Evolutionary conservation across 2,329 filamentous ascomycete species (phyloP).

Genomic region (Cyclaneusma minus): DNA sequence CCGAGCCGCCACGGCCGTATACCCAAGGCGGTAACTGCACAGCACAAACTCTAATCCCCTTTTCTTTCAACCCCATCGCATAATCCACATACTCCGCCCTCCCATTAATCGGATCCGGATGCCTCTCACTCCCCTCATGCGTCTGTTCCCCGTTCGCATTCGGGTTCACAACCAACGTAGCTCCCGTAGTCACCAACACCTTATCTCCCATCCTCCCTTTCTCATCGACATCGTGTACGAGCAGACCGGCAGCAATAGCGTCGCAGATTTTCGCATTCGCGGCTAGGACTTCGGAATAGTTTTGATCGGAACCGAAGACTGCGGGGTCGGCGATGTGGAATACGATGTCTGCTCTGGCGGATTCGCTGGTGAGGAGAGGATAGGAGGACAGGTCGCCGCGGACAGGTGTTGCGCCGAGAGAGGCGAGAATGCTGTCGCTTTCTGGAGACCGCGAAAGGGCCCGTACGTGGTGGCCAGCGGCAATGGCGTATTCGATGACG

Average conservation of each 20-base stretch:
- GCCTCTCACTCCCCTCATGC: constrained; percentile 12
- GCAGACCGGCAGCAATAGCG: constrained; percentile 22
- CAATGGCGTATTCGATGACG: constrained; percentile 21
- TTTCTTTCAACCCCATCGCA: constrained; percentile 13
- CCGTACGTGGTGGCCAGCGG: constrained; percentile 23
- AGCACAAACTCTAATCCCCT: constrained; percentile 20
- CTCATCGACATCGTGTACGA: no score
- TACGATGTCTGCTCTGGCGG: constrained; percentile 25
- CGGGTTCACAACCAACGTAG: constrained; percentile 14
- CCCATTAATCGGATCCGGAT: constrained; percentile 11
- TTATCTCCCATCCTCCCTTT: constrained; percentile 19
- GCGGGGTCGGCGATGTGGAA: constrained; percentile 25
- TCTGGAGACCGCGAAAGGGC: constrained; percentile 24
- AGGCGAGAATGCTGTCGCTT: constrained; percentile 21
- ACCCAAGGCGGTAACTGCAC: constrained; percentile 27
- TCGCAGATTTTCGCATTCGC: constrained; percentile 21
- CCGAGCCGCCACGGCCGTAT: constrained; percentile 25
- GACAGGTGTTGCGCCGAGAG: constrained; percentile 22
- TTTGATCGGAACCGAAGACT: constrained; percentile 10
- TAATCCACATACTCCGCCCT: constrained; percentile 18
- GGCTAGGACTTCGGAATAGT: constrained; percentile 14
- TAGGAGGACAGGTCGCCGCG: constrained; percentile 24
- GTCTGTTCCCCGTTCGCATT: constrained; percentile 18
- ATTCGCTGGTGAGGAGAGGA: constrained; percentile 22
- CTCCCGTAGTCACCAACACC: constrained; percentile 21